Evolutionary conservation across 2,329 filamentous ascomycete genomes (phyloP), one percentile per base, ranked within the genome.

Genomic region (Claviceps citrina): DNA sequence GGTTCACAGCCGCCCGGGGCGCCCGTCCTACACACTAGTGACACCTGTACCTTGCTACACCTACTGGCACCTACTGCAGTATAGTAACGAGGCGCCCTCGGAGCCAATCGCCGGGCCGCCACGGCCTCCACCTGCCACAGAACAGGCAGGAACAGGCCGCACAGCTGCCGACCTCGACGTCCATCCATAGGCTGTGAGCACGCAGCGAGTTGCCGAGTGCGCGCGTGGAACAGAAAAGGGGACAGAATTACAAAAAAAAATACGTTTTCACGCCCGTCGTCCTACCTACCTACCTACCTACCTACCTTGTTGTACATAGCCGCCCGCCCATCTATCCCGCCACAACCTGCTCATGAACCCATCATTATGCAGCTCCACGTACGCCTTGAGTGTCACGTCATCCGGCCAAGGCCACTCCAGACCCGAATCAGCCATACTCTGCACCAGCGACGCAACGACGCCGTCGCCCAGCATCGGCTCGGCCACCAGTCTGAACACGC

Each of bases 401-500:
- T 57, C 53, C 1, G 67, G 66, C 65, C 65, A 67, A 30, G 54
- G 41, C 49, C 52, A 60, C 9, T 40, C 46, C 40, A 55, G 33
- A 10, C 45, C 48, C 26, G 49, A 46, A 13, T 45, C 43, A 28
- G 54, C 49, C 25, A 59, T 43, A 7, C 44, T 46, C 4, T 47
- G 41, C 34, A 56, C 49, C n/a, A 67, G 47, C 31, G 49, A 46
- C 13, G 44, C 42, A 39, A 63, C 51, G 26, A 47, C 49, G n/a
- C 52, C 47, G 8, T 45, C 44, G 5, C 53, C 51, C 1, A 71
- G 55, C 43, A 61, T 55, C 6, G 61, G 61, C 42, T 66, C 60
- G 4, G 63, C 67, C 46, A 71, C 64, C 4, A 65, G 59, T 10
- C 66, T 61, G 51, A 71, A 75, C 9, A 58, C 58, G 45, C 65